Percentiles rank a stretch among this genome's conserved stretches.
Evolutionary conservation across 352 stramenopile species (phyloP).

Genomic region (Pythium monospermum): DNA sequence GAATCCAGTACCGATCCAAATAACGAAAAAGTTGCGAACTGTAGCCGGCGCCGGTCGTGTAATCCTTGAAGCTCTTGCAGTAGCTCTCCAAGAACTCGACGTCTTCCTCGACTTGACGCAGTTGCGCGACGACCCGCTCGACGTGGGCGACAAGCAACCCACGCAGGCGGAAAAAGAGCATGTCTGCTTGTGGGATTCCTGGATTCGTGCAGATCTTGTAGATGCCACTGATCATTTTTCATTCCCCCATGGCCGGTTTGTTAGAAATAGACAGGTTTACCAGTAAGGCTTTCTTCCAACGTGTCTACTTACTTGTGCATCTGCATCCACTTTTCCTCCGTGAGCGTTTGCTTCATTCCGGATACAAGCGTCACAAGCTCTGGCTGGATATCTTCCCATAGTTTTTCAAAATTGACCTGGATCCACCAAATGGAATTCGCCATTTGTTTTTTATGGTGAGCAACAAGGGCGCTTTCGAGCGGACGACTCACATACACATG

Average conservation of each 20-base stretch:
- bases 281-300: too few species aligned
- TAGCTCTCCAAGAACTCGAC: constrained; percentile 65
- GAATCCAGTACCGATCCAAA: constrained; percentile 87
- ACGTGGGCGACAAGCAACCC: constrained; percentile 66
- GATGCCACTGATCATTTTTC: constrained; percentile 47
- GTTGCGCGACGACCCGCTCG: constrained; percentile 34
- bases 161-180: constrained; percentile 77
- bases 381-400: constrained; percentile 81
- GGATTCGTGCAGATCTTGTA: constrained; percentile 89
- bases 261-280: too few species aligned
- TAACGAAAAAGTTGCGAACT: constrained; percentile 84
- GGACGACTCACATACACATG: background rate
- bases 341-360: constrained; percentile 55
- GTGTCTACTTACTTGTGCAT: constrained; percentile 78
- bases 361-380: constrained; percentile 72
- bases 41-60: constrained; percentile 67
- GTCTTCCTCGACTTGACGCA: constrained; percentile 57
- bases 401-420: constrained; percentile 82
- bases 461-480: background rate
- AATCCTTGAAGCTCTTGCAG: constrained; percentile 62
- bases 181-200: constrained; percentile 68
- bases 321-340: constrained; percentile 80
- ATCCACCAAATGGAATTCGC: background rate
- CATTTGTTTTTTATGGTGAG: background rate
- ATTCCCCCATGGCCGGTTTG: too few species aligned